Percentiles rank a stretch among this genome's conserved stretches.
Conservation (phyloP, 352 stramenopile genomes). For the Phytopythium mirpurense region DNA sequence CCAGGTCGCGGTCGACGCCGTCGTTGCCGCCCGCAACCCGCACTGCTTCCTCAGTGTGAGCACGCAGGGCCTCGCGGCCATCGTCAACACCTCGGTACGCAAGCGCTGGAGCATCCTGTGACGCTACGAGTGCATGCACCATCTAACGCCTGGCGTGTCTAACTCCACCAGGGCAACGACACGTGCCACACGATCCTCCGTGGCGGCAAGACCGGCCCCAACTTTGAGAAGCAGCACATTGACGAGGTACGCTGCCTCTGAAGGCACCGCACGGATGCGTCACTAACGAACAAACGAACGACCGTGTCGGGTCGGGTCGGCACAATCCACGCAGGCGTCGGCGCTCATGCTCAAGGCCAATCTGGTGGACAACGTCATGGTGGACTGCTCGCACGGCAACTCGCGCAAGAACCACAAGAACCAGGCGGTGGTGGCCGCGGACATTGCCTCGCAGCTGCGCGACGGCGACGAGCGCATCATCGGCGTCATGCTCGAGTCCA, state of each 20-base stretch:
- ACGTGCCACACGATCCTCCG: conserved; percentile 87
- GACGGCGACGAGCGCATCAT: conserved; percentile 73
- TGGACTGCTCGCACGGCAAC: conserved; percentile 90
- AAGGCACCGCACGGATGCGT: too few relatives aligned
- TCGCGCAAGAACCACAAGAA: conserved; percentile 88
- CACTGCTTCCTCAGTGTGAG: conserved; percentile 89
- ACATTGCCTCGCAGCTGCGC: conserved; percentile 70
- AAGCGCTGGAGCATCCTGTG: background rate
- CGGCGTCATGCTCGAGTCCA: conserved; percentile 88
- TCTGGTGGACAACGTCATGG: conserved; percentile 81
- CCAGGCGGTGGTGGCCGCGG: conserved; percentile 65
- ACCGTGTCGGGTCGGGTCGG: too few relatives aligned
- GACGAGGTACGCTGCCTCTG: conserved; percentile 46
- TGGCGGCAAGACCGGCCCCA: conserved; percentile 80
- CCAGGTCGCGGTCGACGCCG: conserved; percentile 81
- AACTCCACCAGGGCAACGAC: conserved; percentile 58
- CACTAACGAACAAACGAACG: too few relatives aligned
- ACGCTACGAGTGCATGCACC: too few relatives aligned
- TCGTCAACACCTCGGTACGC: conserved; percentile 71
- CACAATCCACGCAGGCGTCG: conserved; percentile 20
- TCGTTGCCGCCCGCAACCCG: conserved; percentile 73
- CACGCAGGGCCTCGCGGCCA: conserved; percentile 80
- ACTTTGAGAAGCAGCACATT: conserved; percentile 84
- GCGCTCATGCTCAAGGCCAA: conserved; percentile 83
- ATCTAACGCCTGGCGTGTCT: too few relatives aligned